Conservation (phyloP, 805 yeast genomes). For the Zygosaccharomyces bisporus region DNA sequence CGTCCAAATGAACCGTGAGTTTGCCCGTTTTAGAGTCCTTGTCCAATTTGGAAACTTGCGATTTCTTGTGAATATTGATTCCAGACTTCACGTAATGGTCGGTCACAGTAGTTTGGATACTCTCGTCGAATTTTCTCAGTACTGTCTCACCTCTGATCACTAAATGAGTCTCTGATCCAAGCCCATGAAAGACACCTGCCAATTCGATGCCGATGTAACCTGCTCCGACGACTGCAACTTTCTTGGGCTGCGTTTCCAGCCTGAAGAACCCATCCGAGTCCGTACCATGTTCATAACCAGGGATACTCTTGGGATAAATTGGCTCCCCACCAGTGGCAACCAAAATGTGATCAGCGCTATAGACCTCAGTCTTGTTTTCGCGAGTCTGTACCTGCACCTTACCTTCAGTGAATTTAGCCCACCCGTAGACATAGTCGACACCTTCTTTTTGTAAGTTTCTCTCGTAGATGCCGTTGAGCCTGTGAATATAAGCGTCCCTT, state of each 20-base stretch:
- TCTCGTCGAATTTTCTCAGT: slow-evolving; percentile 79
- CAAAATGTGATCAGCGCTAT: slow-evolving; percentile 76
- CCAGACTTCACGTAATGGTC: slow-evolving; percentile 79
- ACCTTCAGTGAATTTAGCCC: slow-evolving; percentile 73
- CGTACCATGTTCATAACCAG: slow-evolving; percentile 80
- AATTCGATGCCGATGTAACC: slow-evolving; percentile 97
- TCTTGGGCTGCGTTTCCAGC: slow-evolving; percentile 77
- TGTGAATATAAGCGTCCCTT: slow-evolving; percentile 84
- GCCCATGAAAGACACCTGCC: slow-evolving; percentile 87
- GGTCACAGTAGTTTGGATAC: slow-evolving; percentile 75
- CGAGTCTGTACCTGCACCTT: slow-evolving; percentile 72
- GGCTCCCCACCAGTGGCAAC: slow-evolving; percentile 95
- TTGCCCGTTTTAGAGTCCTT: slow-evolving; percentile 46
- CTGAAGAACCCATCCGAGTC: slow-evolving; percentile 90
- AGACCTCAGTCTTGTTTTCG: slow-evolving; percentile 56
- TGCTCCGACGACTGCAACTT: slow-evolving; percentile 94
- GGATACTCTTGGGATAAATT: slow-evolving; percentile 57
- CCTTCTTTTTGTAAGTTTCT: slow-evolving; percentile 83
- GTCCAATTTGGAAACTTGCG: slow-evolving; percentile 49
- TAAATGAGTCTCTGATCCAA: slow-evolving; percentile 82
- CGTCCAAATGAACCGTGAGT: slow-evolving; percentile 45
- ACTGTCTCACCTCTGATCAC: slow-evolving; percentile 90
- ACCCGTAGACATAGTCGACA: slow-evolving; percentile 82
- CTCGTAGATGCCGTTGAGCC: slow-evolving; percentile 92
- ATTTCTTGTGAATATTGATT: slow-evolving; percentile 68